Base-by-base conservation (phyloP, 1,139 yeast genomes). In the Candida tunisiensis region DNA sequence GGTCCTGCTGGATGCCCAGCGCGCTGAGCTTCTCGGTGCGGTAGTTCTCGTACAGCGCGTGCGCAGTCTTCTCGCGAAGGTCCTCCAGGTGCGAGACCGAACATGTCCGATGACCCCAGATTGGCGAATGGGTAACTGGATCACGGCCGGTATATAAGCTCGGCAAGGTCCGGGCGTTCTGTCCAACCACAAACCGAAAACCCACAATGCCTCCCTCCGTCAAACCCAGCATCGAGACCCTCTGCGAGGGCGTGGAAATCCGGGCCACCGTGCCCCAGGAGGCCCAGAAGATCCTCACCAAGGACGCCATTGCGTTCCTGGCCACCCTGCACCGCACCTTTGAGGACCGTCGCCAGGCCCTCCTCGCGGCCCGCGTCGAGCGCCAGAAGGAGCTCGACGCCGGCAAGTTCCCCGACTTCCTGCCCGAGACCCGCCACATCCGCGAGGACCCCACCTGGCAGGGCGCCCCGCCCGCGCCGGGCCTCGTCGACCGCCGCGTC, bases 1-100 rank as follows among this genome's bases (percentile, higher is more conserved):
- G 69, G 57, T 91, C 98, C 60, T 91, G 99, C 49, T 74, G 74
- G 47, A 88, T 79, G 29, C 98, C 98, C 69, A 83, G 65, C 40
- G 63, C 67, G 27, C 56, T 47, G 52, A 91, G 68, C 60, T 85
- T 88, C 33, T 74, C 77, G 18, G 85, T 66, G 57, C 98, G 74
- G 60, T 88, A 91, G 47, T 72, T 69, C 57, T 88, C 98, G 53
- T 88, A 91, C 41, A 85, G 62, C 15, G 54, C 57, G 35, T 74
- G 72, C 33, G 73, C 60, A 21, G 99, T 91, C 38, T 71, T 64
- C 51, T 88, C 98, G 49, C 85, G 78, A 45, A 91, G 69, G 52
- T 88, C 98, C 55, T 85, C 96, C 66, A 91, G 64, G 54, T 77
- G 88, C 19, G 14, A 14, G 5, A 14, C 13, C 12, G 8, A 14